Evolutionary conservation across 106 monocot genomes (phyloP), one percentile per base, ranked within the genome.

Genomic region (Acorus gramineus): DNA sequence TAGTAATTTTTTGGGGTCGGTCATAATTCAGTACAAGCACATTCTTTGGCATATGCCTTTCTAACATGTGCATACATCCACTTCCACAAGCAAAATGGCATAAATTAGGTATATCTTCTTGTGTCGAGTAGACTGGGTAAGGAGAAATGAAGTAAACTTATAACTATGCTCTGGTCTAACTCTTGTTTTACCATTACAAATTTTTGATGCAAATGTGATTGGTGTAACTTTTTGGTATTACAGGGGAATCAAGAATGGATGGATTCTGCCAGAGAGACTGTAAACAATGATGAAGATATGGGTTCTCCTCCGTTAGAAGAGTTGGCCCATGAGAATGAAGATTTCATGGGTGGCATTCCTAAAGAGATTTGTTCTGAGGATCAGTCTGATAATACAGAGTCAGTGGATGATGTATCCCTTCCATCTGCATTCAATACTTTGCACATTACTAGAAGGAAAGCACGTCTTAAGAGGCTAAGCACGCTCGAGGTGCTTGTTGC

Each of bases 371-470:
- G 9, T 56, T 58, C 67, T 48, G 11, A 56, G 74, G 54, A 62
- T 58, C 42, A 44, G 61, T 3, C 7, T 11, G 69, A 77, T 49
- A 52, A 75, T 48, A 64, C 7, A 6, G 72, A 55, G 55, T 57
- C 64, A 13, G 47, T 5, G 3, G 77, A 57, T 44, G 77, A 71
- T 42, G 79, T 74, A 72, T 54, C 55, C 66, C 68, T 85, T 62
- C 88, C 85, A 52, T 83, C 91, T 77, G 74, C 69, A 46, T 67
- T 59, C 59, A 74, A 81, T 55, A 77, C 91, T 42, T 66, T 88
- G 62, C 76, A 87, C 79, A 91, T 98, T 56, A 98, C 96, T 9
- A 81, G 69, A 63, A 76, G 96, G 71, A 92, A 88, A 77, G 56
- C 73, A 3, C 80, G 67, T 62, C 55, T 57, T 45, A 85, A 53